Conservation (phyloP, 2,329 filamentous ascomycete species). For the Trichoderma arundinaceum region DNA sequence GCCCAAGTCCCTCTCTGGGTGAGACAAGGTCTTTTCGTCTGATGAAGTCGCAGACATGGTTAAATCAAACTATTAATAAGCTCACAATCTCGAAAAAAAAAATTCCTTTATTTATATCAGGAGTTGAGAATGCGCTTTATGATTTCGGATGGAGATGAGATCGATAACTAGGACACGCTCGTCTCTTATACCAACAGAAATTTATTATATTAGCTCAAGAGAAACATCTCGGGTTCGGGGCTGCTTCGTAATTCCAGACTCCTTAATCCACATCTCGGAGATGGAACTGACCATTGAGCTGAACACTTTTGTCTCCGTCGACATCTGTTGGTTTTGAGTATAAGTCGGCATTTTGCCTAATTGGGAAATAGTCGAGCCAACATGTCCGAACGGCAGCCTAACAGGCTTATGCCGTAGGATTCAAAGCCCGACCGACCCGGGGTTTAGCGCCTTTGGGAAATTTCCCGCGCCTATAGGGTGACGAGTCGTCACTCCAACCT, state of each 20-base stretch:
- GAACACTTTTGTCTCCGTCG: background rate
- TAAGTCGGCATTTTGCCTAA: conserved; percentile 20
- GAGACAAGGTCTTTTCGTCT: background rate
- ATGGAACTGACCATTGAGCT: background rate
- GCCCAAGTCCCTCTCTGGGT: background rate
- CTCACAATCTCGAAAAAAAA: background rate
- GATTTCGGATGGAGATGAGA: background rate
- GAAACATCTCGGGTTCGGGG: background rate
- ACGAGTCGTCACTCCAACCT: background rate
- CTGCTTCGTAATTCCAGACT: background rate
- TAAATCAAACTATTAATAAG: no score
- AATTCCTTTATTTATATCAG: no score
- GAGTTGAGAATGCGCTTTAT: background rate
- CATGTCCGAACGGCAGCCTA: background rate
- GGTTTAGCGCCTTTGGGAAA: background rate
- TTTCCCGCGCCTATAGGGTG: conserved; percentile 1
- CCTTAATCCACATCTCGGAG: conserved; percentile 8
- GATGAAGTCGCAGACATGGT: background rate
- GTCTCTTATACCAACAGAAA: conserved; percentile 4
- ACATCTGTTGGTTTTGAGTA: background rate
- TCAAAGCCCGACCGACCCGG: conserved; percentile 19
- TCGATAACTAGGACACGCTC: background rate
- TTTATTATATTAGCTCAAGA: background rate
- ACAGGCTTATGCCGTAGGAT: background rate
- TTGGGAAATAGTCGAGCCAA: conserved; percentile 33